A percentile compares a stretch with the other conserved stretches of the same genome.
These are phyloP conservation scores for Ustilago loliicola DNA, from an alignment of 1,284 basidiomycete species.

Conservation along the genomic window DNA sequence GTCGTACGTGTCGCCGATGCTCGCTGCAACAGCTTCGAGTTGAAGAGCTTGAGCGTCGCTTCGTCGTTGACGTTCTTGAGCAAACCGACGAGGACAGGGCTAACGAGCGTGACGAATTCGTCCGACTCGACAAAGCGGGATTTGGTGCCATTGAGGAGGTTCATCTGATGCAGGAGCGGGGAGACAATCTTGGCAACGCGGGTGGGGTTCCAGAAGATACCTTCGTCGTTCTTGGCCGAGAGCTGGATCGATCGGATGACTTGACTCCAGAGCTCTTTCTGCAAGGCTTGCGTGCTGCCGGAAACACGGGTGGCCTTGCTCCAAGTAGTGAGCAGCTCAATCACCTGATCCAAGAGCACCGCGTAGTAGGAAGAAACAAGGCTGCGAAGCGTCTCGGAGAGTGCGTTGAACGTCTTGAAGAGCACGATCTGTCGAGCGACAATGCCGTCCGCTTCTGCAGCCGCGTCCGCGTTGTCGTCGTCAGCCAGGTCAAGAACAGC, in stretches of 20 bases:
- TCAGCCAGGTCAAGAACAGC: conserved; percentile 78
- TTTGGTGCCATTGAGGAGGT: conserved; percentile 14
- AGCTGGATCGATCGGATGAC: conserved; percentile 79
- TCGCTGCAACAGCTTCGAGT: conserved; percentile 86
- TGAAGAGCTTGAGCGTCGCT: conserved; percentile 80
- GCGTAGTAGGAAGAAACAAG: conserved; percentile 66
- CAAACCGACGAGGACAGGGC: conserved; percentile 73
- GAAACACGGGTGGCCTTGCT: conserved; percentile 35
- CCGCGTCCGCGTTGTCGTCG: conserved; percentile 62
- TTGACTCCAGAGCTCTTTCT: conserved; percentile 76
- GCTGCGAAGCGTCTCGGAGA: conserved; percentile 58
- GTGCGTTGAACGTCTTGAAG: conserved; percentile 60
- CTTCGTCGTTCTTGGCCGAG: conserved; percentile 84
- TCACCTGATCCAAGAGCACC: conserved; percentile 78
- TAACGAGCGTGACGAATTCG: conserved; percentile 23
- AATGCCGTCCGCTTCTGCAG: conserved; percentile 32
- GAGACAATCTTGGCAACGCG: conserved; percentile 78
- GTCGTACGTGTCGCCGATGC: conserved; percentile 74
- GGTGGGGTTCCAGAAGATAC: conserved; percentile 89
- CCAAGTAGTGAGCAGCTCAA: conserved; percentile 76
- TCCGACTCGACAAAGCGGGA: conserved; percentile 10
- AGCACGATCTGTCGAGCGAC: conserved; percentile 64
- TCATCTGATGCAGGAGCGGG: conserved; percentile 78
- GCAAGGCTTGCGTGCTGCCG: conserved; percentile 11
- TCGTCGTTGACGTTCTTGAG: conserved; percentile 76